A percentile compares a stretch with the other conserved stretches of the same genome.
These are phyloP conservation scores for Passiflora organensis DNA, from an alignment of 345 rosid genomes.

Conservation along the genomic window DNA sequence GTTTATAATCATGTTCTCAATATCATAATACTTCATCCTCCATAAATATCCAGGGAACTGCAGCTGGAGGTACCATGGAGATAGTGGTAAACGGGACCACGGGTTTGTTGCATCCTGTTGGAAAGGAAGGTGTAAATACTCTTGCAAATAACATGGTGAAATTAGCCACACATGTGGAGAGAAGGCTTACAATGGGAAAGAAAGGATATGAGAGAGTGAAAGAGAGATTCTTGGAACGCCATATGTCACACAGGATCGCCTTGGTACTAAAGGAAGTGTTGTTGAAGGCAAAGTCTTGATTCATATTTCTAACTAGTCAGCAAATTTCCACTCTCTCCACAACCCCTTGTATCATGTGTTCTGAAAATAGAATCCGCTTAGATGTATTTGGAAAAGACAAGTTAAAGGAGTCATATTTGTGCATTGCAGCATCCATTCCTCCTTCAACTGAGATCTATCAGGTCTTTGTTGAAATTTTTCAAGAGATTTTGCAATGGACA, in stretches of 20 bases:
- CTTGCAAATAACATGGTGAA: conserved; percentile 41
- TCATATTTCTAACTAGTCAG: not conserved
- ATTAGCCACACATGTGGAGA: conserved; percentile 43
- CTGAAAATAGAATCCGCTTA: not conserved
- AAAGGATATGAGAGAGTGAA: conserved; percentile 43
- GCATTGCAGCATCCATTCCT: too few relatives aligned
- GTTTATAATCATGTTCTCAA: too few relatives aligned
- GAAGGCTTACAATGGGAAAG: conserved; percentile 53
- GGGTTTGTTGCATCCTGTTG: conserved; percentile 42
- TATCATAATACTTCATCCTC: not conserved
- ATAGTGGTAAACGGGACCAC: conserved; percentile 47
- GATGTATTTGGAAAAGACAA: too few relatives aligned
- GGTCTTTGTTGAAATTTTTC: too few relatives aligned
- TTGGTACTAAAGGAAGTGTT: conserved; percentile 34
- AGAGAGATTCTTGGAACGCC: conserved; percentile 39
- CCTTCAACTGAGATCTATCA: too few relatives aligned
- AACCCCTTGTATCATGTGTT: conserved; percentile 2
- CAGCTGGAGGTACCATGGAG: conserved; percentile 51
- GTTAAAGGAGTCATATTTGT: too few relatives aligned
- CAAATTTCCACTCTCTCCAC: not conserved
- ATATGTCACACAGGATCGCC: conserved; percentile 45
- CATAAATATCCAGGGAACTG: conserved; percentile 30
- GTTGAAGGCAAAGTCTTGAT: conserved; percentile 18
- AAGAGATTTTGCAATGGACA: too few relatives aligned
- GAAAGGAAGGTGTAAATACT: conserved; percentile 38